Base-by-base conservation (phyloP, 2,329 filamentous ascomycete species). In the Drechslera avenae region DNA sequence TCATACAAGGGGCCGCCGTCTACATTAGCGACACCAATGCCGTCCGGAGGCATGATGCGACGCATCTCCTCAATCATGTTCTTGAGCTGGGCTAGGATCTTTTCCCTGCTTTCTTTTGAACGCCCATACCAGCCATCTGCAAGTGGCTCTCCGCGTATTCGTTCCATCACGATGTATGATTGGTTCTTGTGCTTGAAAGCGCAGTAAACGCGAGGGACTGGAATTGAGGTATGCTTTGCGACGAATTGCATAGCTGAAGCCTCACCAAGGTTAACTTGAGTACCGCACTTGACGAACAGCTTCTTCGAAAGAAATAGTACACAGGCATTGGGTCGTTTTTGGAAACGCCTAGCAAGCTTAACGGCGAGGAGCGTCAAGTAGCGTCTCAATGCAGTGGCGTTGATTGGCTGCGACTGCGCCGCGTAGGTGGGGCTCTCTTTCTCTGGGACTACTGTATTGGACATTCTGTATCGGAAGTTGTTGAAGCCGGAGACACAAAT, bases 121-220 rank as follows among this genome's bases (percentile, higher is more conserved):
- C 17, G 17, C 13, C n/a, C 5, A 26, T 7, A 13, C 19, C 35
- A 39, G 10, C 35, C 13, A 7, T n/a, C 5, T 4, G 8, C 6
- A 21, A 26, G 7, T 8, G 18, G 8, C 8, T 63, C 45, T 18
- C 75, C 73, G 3, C 63, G 41, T 21, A 77, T 70, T 34, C 67
- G 46, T 26, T 72, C 62, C 78, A 82, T 82, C 0, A 81, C 67
- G 35, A 82, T 80, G 56, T 79, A 79, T 0, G 75, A 68, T 3
- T 56, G 54, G 14, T 71, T 71, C 8, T 72, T 69, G 45, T 73
- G 65, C 1, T 67, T 45, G 42, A 81, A 81, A 30, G 77, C 68
- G 53, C 70, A 78, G 54, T 78, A 67, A 1, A 81, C 67, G 8
- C 72, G 70, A 2, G 79, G 79, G 0, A 80, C 74, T 3, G 78